A percentile compares a stretch with the other conserved stretches of the same genome.
Conservation (phyloP, 2,329 filamentous ascomycete genomes). For the Xylariaceae sp. region DNA sequence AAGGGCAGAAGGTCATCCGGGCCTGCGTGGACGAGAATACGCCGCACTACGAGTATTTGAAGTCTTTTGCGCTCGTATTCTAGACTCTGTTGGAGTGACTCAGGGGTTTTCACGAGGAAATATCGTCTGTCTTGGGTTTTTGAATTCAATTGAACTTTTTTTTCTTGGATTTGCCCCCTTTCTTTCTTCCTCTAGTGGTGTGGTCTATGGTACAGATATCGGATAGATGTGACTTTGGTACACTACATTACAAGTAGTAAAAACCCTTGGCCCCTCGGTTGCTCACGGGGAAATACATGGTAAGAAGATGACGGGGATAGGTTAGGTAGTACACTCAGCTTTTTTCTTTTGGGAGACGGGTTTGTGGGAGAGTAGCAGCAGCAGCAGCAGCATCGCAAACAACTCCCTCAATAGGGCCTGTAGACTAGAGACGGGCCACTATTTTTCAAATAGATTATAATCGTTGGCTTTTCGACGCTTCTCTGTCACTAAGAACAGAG, state of each 20-base stretch:
- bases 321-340: conserved; percentile 15
- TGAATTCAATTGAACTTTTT: neutral
- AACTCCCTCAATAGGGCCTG: neutral
- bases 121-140: neutral
- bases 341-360: neutral
- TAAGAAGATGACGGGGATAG: conserved; percentile 1
- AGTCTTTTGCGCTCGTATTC: conserved; percentile 65
- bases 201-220: conserved; percentile 12
- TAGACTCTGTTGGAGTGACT: conserved; percentile 28
- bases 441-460: conserved; percentile 4
- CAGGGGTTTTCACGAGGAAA: neutral
- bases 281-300: conserved; percentile 14
- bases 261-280: conserved; percentile 6
- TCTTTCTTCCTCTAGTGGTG: neutral
- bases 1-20: conserved; percentile 65
- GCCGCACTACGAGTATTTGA: conserved; percentile 74
- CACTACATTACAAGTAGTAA: conserved; percentile 25
- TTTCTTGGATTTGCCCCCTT: conserved; percentile 1
- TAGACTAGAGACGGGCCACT: neutral
- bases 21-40: conserved; percentile 67
- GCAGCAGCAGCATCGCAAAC: neutral
- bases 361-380: too few species aligned
- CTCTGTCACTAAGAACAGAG: neutral
- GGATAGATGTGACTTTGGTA: conserved; percentile 19
- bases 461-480: conserved; percentile 5